phyloP scores from a whole-genome alignment of 2,329 filamentous ascomycete genomes.

The Xylariales sp. region DNA sequence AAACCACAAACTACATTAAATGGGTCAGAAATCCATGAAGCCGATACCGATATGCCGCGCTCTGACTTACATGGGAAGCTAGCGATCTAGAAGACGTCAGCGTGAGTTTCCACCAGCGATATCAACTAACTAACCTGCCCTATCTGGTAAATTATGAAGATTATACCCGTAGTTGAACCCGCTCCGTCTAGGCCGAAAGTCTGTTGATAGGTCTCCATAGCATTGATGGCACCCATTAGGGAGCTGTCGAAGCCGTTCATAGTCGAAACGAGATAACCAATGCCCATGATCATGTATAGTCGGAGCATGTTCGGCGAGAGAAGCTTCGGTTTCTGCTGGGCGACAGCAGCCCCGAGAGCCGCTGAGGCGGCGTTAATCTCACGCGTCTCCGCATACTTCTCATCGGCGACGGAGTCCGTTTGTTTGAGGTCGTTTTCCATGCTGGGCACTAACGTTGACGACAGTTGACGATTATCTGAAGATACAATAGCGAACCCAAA shows the following conservation, averaged over 20 bases:
- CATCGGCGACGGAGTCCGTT: slow-evolving; percentile 39
- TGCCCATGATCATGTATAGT: slow-evolving; percentile 54
- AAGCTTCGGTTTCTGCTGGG: slow-evolving; percentile 51
- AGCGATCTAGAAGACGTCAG: slow-evolving; percentile 51
- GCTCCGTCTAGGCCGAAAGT: slow-evolving; percentile 61
- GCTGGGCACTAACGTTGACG: slow-evolving; percentile 31
- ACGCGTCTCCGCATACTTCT: slow-evolving; percentile 45
- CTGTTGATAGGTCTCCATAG: slow-evolving; percentile 61
- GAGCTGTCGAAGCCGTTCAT: slow-evolving; percentile 70
- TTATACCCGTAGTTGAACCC: slow-evolving; percentile 59
- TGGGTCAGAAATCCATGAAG: not conserved
- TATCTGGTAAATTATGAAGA: slow-evolving; percentile 62
- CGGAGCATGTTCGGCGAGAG: slow-evolving; percentile 52
- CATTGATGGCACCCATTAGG: slow-evolving; percentile 64
- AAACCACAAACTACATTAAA: slow-evolving; percentile 56
- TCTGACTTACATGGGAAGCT: slow-evolving; percentile 56
- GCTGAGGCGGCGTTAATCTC: slow-evolving; percentile 54
- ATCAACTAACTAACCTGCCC: slow-evolving; percentile 50
- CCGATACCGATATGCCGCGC: not conserved
- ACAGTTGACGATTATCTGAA: not conserved
- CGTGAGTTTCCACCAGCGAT: not conserved
- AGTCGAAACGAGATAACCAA: slow-evolving; percentile 59
- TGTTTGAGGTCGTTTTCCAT: slow-evolving; percentile 38
- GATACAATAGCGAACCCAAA: not conserved
- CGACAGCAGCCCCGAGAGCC: slow-evolving; percentile 51